Evolutionary conservation across 2,329 filamentous ascomycete species (phyloP).

Genomic region (Eutypa lata): DNA sequence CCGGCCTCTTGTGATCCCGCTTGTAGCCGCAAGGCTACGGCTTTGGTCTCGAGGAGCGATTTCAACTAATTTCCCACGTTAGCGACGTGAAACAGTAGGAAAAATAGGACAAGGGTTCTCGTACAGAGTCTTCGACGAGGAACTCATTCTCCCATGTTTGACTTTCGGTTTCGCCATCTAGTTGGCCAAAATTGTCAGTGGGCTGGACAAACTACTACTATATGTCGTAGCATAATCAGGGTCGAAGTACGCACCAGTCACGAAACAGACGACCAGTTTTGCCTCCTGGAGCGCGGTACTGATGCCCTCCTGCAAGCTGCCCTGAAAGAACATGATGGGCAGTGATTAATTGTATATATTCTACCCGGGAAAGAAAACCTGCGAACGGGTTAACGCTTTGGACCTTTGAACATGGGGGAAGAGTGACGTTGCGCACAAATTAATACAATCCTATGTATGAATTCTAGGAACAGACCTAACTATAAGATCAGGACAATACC

Average conservation of each 20-base stretch:
- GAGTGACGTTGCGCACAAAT: too few species aligned
- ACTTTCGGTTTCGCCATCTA: conserved; percentile 70
- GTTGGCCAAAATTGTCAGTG: conserved; percentile 13
- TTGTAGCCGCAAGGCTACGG: conserved; percentile 67
- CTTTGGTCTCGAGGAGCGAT: conserved; percentile 54
- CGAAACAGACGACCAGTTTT: conserved; percentile 82
- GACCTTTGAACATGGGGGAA: too few species aligned
- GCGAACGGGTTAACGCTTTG: too few species aligned
- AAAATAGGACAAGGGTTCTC: conserved; percentile 7
- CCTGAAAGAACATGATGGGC: conserved; percentile 75
- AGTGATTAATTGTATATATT: background rate
- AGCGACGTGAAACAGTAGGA: conserved; percentile 3
- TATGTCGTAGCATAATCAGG: too few species aligned
- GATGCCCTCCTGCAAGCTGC: conserved; percentile 79
- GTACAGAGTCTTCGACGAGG: conserved; percentile 54
- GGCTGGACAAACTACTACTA: background rate
- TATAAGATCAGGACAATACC: too few species aligned
- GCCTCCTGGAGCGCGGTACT: conserved; percentile 67
- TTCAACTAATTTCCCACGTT: conserved; percentile 43
- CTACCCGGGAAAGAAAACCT: too few species aligned
- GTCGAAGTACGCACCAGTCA: conserved; percentile 58
- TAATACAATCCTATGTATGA: too few species aligned
- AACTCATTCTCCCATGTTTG: conserved; percentile 70
- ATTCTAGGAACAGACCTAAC: too few species aligned
- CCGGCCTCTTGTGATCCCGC: conserved; percentile 77